Conservation (phyloP, 2,329 filamentous ascomycete species). For the Aureobasidium mangrovei region DNA sequence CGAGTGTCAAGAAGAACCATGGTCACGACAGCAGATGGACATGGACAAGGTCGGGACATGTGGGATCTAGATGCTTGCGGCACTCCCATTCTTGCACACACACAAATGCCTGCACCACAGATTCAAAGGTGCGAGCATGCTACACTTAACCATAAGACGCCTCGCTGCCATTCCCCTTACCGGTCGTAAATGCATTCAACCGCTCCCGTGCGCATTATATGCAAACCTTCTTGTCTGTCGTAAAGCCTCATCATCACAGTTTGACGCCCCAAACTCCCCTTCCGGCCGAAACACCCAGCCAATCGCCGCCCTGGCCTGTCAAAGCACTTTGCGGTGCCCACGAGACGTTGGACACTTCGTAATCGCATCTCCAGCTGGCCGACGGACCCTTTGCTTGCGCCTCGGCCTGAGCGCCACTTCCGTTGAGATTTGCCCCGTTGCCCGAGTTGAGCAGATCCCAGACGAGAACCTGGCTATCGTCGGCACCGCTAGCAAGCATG, state of each 20-base stretch:
- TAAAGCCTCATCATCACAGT: conserved; percentile 27
- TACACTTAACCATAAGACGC: conserved; percentile 2
- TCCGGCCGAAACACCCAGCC: conserved; percentile 74
- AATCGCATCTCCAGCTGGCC: conserved; percentile 76
- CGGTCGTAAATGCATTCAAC: conserved; percentile 11
- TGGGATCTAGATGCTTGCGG: neutral
- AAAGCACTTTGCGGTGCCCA: conserved; percentile 68
- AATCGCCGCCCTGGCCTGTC: conserved; percentile 64
- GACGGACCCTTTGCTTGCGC: conserved; percentile 56
- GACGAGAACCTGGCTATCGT: conserved; percentile 83
- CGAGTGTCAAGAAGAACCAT: neutral
- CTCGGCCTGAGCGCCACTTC: conserved; percentile 17
- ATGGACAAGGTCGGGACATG: neutral
- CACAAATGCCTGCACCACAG: neutral
- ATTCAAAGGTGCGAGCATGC: conserved; percentile 5
- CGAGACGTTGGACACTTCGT: conserved; percentile 75
- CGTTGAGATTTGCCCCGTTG: conserved; percentile 16
- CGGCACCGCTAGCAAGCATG: conserved; percentile 80
- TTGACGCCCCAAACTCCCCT: conserved; percentile 73
- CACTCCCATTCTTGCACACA: neutral
- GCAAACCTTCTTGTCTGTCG: neutral
- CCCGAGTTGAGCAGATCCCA: conserved; percentile 77
- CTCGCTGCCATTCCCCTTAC: conserved; percentile 1
- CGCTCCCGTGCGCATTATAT: conserved; percentile 4
- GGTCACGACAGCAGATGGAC: neutral